Percentiles rank a stretch among this genome's conserved stretches.
phyloP scores from a whole-genome alignment of 768 basidiomycete species.

The Myochromella boudieri region DNA sequence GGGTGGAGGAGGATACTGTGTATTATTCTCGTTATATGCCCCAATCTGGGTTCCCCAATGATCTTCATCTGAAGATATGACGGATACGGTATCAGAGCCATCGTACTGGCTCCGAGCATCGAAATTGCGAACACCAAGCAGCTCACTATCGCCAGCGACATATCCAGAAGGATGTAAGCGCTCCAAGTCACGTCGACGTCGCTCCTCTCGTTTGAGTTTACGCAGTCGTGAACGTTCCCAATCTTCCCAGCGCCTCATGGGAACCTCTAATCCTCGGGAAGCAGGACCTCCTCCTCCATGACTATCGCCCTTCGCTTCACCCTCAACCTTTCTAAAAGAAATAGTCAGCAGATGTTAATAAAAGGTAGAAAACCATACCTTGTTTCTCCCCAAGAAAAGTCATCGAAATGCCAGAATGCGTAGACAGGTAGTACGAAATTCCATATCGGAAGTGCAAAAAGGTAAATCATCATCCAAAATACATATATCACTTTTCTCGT shows the following conservation, averaged over 20 bases:
- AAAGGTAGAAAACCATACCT: slow-evolving; percentile 50
- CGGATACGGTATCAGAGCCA: slow-evolving; percentile 77
- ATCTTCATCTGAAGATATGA: slow-evolving; percentile 89
- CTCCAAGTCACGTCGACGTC: slow-evolving; percentile 79
- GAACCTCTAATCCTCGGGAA: slow-evolving; percentile 62
- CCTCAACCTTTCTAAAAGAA: slow-evolving; percentile 82
- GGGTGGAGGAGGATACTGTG: slow-evolving; percentile 82
- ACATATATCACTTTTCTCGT: slow-evolving; percentile 95
- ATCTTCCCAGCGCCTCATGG: slow-evolving; percentile 97
- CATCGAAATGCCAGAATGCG: slow-evolving; percentile 99
- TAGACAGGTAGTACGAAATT: slow-evolving; percentile 93
- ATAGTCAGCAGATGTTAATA: slow-evolving; percentile 12
- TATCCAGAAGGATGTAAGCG: slow-evolving; percentile 72
- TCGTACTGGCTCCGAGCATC: slow-evolving; percentile 67
- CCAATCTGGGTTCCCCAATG: slow-evolving; percentile 96
- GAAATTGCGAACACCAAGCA: slow-evolving; percentile 49
- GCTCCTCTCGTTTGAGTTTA: slow-evolving; percentile 86
- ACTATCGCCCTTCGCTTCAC: slow-evolving; percentile 77
- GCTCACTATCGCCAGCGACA: slow-evolving; percentile 58
- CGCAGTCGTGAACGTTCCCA: slow-evolving; percentile 96
- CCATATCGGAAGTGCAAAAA: slow-evolving; percentile 92
- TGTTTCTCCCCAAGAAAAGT: slow-evolving; percentile 99
- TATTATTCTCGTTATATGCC: slow-evolving; percentile 86
- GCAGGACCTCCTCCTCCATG: slow-evolving; percentile 68
- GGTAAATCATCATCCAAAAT: slow-evolving; percentile 97